Conservation (phyloP, 768 basidiomycete genomes). For the Psilocybe cyanescens region DNA sequence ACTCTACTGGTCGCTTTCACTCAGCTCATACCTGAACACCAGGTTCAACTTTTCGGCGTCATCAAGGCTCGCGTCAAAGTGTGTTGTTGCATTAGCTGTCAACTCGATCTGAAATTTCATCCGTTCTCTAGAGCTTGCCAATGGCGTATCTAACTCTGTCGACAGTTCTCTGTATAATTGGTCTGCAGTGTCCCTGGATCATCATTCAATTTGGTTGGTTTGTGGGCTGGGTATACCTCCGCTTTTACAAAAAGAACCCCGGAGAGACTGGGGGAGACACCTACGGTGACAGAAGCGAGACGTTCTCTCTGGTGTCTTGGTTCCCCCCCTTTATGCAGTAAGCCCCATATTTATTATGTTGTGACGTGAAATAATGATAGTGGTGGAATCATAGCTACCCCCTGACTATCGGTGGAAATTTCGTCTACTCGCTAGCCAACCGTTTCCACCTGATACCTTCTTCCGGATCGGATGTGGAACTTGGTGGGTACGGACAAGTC, state of each 20-base stretch:
- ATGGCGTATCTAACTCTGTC: slow-evolving; percentile 94
- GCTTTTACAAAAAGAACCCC: slow-evolving; percentile 93
- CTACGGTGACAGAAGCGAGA: slow-evolving; percentile 95
- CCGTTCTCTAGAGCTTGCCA: slow-evolving; percentile 72
- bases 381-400: slow-evolving; percentile 56
- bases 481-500: slow-evolving; percentile 69
- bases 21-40: slow-evolving; percentile 97
- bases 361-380: slow-evolving; percentile 8
- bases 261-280: slow-evolving; percentile 67
- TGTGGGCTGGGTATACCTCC: slow-evolving; percentile 91
- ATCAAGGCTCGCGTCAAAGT: slow-evolving; percentile 92
- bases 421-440: slow-evolving; percentile 67
- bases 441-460: slow-evolving; percentile 78
- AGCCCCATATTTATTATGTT: slow-evolving; percentile 32
- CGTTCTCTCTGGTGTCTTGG: slow-evolving; percentile 93
- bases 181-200: slow-evolving; percentile 89
- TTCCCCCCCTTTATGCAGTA: slow-evolving; percentile 97
- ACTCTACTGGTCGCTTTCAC: slow-evolving; percentile 95
- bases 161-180: slow-evolving; percentile 79
- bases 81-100: slow-evolving; percentile 14
- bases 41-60: slow-evolving; percentile 89
- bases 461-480: slow-evolving; percentile 66
- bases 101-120: background rate
- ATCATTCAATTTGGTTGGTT: slow-evolving; percentile 99
- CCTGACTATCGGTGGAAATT: slow-evolving; percentile 67